Evolutionary conservation across 192 early-diverging fungal species (phyloP).

Genomic region (Fimicolochytrium jonesii): DNA sequence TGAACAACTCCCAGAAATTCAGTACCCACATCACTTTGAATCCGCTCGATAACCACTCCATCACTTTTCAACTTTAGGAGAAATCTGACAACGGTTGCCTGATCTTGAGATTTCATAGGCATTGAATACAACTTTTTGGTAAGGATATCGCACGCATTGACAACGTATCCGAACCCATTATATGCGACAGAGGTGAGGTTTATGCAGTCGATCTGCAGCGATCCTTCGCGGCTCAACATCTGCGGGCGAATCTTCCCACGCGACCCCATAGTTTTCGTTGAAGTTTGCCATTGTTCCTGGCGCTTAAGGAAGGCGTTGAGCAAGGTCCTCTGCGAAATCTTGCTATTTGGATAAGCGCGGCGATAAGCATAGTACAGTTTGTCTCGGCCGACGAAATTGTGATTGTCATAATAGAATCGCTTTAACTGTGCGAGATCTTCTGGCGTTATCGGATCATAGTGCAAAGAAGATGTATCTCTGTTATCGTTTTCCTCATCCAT

Average conservation of each 20-base stretch:
- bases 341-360: background rate
- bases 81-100: too few relatives aligned
- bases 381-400: too few relatives aligned
- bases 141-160: constrained; percentile 11
- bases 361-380: background rate
- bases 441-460: too few relatives aligned
- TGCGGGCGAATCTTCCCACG: background rate
- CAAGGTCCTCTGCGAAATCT: constrained; percentile 13
- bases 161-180: constrained; percentile 1
- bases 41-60: constrained; percentile 12
- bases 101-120: background rate
- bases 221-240: constrained; percentile 4
- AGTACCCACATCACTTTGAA: background rate
- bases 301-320: constrained; percentile 12
- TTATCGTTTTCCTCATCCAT: too few relatives aligned
- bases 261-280: too few relatives aligned
- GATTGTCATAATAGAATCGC: too few relatives aligned
- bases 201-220: background rate
- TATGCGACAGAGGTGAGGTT: background rate
- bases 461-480: too few relatives aligned
- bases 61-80: background rate
- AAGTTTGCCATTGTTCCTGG: too few relatives aligned
- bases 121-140: constrained; percentile 3
- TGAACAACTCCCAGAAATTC: constrained; percentile 1
- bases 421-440: too few relatives aligned